Base-by-base conservation (phyloP, 495 filamentous ascomycete genomes). In the Aspergillus cavernicola region DNA sequence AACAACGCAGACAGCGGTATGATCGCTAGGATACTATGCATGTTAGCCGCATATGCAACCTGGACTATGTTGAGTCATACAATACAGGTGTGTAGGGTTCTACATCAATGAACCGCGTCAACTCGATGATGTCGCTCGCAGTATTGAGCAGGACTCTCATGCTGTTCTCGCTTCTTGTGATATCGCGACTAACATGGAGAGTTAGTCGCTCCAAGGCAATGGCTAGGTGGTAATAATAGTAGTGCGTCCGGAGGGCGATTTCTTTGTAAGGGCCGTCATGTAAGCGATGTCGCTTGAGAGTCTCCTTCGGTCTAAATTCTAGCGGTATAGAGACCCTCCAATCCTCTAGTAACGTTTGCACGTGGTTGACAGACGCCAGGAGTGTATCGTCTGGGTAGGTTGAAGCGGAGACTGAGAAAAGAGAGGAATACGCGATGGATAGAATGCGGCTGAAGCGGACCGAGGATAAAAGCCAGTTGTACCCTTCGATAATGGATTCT, bases 1-100 rank as follows among this genome's bases (percentile, higher is more conserved):
- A 70, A 68, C n/a, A 70, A 50, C n/a, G 67, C 60, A 1, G 64
- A 53, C 6, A 70, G 50, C 22, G 67, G 65, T 4, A 66, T 55
- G 6, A 51, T 46, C 19, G 56, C 57, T 13, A 58, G 45, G 12
- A 58, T 47, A n/a, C 47, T 59, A 12, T 20, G 28, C 56, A 45
- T n/a, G n/a, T n/a, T n/a, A n/a, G n/a, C n/a, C n/a, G n/a, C n/a
- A n/a, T n/a, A n/a, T n/a, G n/a, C n/a, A n/a, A n/a, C n/a, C n/a
- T n/a, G n/a, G n/a, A n/a, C n/a, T n/a, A n/a, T n/a, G n/a, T n/a
- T n/a, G n/a, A n/a, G n/a, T n/a, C n/a, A n/a, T 58, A 67, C 66
- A 63, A 69, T 1, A 63, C 22, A 3, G 66, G 63, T 11, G 62
- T 57, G 37, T 59, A 57, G 18, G 62, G 51, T 24, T 62, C 60